phyloP scores from a whole-genome alignment of 108 stramenopile genomes.

The Aurantiochytrium sp. region DNA sequence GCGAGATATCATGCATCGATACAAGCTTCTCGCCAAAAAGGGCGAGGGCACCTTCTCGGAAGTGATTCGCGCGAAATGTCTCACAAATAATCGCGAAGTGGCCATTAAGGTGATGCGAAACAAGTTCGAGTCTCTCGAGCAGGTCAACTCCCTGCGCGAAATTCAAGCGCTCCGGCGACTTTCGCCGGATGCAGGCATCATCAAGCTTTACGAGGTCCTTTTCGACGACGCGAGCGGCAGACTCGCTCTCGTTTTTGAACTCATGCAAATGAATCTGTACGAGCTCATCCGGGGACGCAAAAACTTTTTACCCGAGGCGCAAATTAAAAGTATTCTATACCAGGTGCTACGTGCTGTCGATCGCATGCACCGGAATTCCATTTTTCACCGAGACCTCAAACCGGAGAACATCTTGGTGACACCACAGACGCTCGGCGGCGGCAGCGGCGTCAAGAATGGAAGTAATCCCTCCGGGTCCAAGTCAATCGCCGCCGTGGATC shows the following conservation, averaged over 20 bases:
- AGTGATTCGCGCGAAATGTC: slow-evolving; percentile 70
- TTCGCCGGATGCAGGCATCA: slow-evolving; percentile 69
- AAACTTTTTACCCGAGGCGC: slow-evolving; percentile 45
- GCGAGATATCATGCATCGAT: slow-evolving; percentile 56
- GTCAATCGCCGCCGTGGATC: neutral
- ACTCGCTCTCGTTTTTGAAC: slow-evolving; percentile 74
- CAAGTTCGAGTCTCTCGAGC: slow-evolving; percentile 62
- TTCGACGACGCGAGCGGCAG: slow-evolving; percentile 75
- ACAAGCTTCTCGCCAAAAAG: slow-evolving; percentile 66
- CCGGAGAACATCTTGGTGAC: slow-evolving; percentile 72
- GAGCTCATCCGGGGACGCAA: slow-evolving; percentile 67
- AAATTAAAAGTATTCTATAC: slow-evolving; percentile 51
- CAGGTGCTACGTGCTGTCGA: slow-evolving; percentile 57
- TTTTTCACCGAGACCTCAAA: slow-evolving; percentile 73
- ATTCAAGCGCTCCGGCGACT: slow-evolving; percentile 72
- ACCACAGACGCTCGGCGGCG: neutral
- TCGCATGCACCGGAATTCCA: slow-evolving; percentile 64
- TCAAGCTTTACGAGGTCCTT: slow-evolving; percentile 70
- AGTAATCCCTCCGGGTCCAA: no score
- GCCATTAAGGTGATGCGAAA: slow-evolving; percentile 86
- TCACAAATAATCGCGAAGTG: slow-evolving; percentile 63
- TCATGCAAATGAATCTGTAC: slow-evolving; percentile 78
- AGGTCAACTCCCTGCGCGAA: slow-evolving; percentile 74
- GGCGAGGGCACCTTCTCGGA: slow-evolving; percentile 81
- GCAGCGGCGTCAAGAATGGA: neutral